Evolutionary conservation across 768 basidiomycete species (phyloP).

Genomic region (Cyclocybe cylindracea): DNA sequence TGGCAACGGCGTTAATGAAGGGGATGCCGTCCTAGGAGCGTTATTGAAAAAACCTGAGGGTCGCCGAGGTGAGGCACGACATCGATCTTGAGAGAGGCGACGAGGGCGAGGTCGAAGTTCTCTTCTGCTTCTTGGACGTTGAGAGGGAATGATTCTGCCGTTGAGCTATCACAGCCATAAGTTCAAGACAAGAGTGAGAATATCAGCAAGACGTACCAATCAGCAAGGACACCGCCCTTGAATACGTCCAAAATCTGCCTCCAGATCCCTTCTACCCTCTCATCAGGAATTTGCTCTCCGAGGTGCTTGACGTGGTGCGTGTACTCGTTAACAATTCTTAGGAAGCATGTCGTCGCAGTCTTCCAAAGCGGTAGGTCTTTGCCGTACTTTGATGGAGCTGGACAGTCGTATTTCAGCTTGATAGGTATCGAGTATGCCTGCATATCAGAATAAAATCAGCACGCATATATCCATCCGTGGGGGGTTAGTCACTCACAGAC

Average conservation of each 20-base stretch:
- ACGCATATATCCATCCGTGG: too few species aligned
- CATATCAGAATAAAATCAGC: too few species aligned
- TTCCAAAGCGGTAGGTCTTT: too few species aligned
- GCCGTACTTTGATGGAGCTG: too few species aligned
- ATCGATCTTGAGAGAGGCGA: constrained; percentile 77
- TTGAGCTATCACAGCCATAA: constrained; percentile 27
- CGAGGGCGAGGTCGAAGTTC: constrained; percentile 81
- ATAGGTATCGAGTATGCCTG: too few species aligned
- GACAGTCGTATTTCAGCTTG: too few species aligned
- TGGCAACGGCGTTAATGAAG: constrained; percentile 29
- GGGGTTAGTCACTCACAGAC: too few species aligned
- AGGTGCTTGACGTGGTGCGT: too few species aligned
- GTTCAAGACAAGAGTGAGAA: constrained; percentile 8
- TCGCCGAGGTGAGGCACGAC: constrained; percentile 78
- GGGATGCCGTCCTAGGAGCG: constrained; percentile 16
- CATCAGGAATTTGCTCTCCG: too few species aligned
- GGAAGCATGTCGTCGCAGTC: too few species aligned
- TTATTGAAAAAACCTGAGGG: constrained; percentile 45
- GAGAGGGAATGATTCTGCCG: constrained; percentile 55
- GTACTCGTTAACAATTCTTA: too few species aligned
- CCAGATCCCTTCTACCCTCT: constrained; percentile 83
- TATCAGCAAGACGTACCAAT: constrained; percentile 57
- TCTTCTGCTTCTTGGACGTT: constrained; percentile 78
- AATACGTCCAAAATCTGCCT: constrained; percentile 80
- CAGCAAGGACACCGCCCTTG: constrained; percentile 78